Evolutionary conservation across 257 asterid species (phyloP), one percentile per base, ranked within the genome.

Genomic region (Plantago elongata): DNA sequence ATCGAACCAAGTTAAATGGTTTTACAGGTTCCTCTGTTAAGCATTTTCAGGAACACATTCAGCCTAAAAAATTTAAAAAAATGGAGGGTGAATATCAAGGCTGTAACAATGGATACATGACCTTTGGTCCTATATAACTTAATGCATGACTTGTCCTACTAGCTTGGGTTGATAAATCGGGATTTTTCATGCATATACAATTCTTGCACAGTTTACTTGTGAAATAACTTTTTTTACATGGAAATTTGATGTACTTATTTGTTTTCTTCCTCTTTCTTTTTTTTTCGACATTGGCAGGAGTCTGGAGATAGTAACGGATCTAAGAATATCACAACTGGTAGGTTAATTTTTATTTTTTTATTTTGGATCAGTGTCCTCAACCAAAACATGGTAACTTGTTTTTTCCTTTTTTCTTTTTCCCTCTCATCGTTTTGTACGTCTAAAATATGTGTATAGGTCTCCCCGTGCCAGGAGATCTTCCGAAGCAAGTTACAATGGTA

Each of bases 321-420:
- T 63, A 72, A 60, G 69, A 81, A 75, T 75, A 80, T 64, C 62
- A 75, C 79, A 29, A 69, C 69, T 49, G 97, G 97, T 89, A 84
- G 61, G 79, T 60, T 70, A 64, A 52, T 54, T 50, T 40, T 37
- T 34, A 60, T 47, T 63, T 55, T 49, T 58, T 63, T 13, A 47
- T 54, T 46, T 70, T 63, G 42, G 45, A 27, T 47, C 14, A 44
- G 18, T 57, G 66, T 60, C 40, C 47, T 47, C 62, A 15, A 48
- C 44, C 22, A 10, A 67, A 64, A 62, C 34, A 58, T 64, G 50
- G 34, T 22, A 48, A n/a, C 52, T 51, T 29, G 45, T 57, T 16
- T 70, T 50, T 56, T 55, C 3, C 40, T 3, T 34, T 7, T 6
- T 34, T 37, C n/a, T 22, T 22, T 22, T 22, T 22, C 27, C 22